These are phyloP conservation scores for Pharus latifolius DNA, from an alignment of 176 grass and related monocot genomes.

Conservation along the genomic window DNA sequence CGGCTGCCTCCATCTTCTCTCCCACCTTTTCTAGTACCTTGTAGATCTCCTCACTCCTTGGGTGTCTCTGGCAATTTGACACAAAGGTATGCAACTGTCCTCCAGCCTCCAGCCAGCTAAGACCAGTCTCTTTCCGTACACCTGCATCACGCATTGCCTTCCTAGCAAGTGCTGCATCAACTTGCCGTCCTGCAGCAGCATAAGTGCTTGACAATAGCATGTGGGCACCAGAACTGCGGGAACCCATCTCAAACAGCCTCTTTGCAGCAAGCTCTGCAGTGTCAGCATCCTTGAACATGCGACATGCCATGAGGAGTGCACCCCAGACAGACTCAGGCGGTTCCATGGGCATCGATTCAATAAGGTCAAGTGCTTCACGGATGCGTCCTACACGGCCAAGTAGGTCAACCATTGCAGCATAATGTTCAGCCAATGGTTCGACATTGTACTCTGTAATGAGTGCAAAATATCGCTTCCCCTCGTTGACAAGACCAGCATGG, in stretches of 20 bases:
- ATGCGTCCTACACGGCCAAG: slow-evolving; percentile 71
- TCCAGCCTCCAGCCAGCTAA: slow-evolving; percentile 81
- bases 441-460: slow-evolving; percentile 43
- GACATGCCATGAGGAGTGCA: slow-evolving; percentile 77
- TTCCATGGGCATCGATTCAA: slow-evolving; percentile 83
- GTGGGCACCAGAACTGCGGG: slow-evolving; percentile 59
- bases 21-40: slow-evolving; percentile 53
- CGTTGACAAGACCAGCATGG: slow-evolving; percentile 67
- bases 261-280: slow-evolving; percentile 59
- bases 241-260: slow-evolving; percentile 58
- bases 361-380: slow-evolving; percentile 58
- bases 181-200: slow-evolving; percentile 60
- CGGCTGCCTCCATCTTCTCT: slow-evolving; percentile 67
- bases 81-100: slow-evolving; percentile 81
- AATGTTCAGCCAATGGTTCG: slow-evolving; percentile 60
- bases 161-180: slow-evolving; percentile 63
- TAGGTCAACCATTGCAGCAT: slow-evolving; percentile 81
- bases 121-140: slow-evolving; percentile 71
- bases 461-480: slow-evolving; percentile 64
- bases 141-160: slow-evolving; percentile 92
- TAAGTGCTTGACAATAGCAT: slow-evolving; percentile 82
- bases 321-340: slow-evolving; percentile 83
- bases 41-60: slow-evolving; percentile 63
- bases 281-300: slow-evolving; percentile 70
- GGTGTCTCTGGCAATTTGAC: slow-evolving; percentile 64